Evolutionary conservation across 2,329 filamentous ascomycete genomes (phyloP).

Genomic region (Phialocephala sp.): DNA sequence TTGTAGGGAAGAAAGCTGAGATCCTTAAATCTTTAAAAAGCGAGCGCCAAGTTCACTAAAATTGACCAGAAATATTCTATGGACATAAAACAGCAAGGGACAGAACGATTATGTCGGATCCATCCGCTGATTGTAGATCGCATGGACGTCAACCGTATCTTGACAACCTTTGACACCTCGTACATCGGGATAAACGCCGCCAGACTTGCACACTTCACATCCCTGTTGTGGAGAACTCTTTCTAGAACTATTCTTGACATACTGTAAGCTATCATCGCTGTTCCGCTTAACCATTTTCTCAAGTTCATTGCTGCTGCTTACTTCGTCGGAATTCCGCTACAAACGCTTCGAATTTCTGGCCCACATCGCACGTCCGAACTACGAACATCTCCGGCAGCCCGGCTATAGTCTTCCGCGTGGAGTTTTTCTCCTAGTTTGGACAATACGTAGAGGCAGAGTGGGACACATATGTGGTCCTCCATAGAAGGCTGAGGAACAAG

Average conservation of each 20-base stretch:
- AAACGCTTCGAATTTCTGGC: neutral
- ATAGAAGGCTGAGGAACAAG: no score
- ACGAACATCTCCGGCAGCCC: no score
- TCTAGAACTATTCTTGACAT: neutral
- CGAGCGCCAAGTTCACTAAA: neutral
- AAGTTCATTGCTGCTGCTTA: neutral
- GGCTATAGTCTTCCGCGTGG: neutral
- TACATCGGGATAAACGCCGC: neutral
- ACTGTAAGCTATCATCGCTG: neutral
- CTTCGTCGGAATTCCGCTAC: conserved; percentile 5
- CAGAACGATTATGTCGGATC: conserved; percentile 18
- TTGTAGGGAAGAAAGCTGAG: neutral
- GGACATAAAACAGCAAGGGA: conserved; percentile 5
- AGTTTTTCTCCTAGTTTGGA: neutral
- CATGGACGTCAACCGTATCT: neutral
- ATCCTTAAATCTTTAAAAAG: neutral
- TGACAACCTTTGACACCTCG: neutral
- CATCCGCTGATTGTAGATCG: conserved; percentile 20
- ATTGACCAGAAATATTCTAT: conserved; percentile 7
- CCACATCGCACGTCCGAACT: neutral
- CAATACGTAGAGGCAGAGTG: neutral
- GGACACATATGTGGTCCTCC: no score
- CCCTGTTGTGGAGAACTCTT: neutral
- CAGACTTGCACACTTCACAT: neutral
- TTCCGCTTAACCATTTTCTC: neutral